Base-by-base conservation (phyloP, 306 rosid genomes). In the Castanea crenata region DNA sequence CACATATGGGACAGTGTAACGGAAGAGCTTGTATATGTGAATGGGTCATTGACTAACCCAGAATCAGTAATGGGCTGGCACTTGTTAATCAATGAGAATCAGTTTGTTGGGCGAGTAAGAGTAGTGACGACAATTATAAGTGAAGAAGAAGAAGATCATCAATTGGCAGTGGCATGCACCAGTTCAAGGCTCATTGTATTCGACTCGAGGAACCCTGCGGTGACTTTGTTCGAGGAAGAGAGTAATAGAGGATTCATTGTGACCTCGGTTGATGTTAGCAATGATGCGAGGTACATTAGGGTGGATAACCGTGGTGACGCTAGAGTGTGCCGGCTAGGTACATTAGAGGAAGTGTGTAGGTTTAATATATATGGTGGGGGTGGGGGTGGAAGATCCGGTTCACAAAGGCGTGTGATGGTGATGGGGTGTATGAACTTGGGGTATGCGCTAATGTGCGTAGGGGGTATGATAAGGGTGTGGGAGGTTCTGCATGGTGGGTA, bases 51-150 rank as follows among this genome's bases (percentile, higher is more conserved):
- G 80, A 93, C 99, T 0, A 96, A 96, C 46, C 92, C 89, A 8
- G 96, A 89, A 3, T 44, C 99, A 0, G 82, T 93, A 2, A 63
- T 21, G 71, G 99, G 98, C 0, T 96, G 99, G 99, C 92, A 89
- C 82, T 89, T 93, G 97, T 44, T 96, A 41, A 77, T 87, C 0
- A 41, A 41, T 41, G 97, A 91, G 38, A 83, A 59, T 1, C 90
- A 82, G 54, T 82, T 86, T 2, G 88, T 93, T 10, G 98, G 97
- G 0, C 89, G 99, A 3, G 32, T 96, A 18, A 84, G 98, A 5
- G 89, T 93, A 0, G 86, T 89, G 7, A 82, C 12, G 3, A 0
- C 46, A 41, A 2, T 38, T 38, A 0, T 38, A 38, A 7, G 11
- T 7, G 46, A 38, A 38, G 44, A 38, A 0, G 46, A 7, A 2